Evolutionary conservation across 352 stramenopile species (phyloP).

Genomic region (Elongisporangium senticosum): DNA sequence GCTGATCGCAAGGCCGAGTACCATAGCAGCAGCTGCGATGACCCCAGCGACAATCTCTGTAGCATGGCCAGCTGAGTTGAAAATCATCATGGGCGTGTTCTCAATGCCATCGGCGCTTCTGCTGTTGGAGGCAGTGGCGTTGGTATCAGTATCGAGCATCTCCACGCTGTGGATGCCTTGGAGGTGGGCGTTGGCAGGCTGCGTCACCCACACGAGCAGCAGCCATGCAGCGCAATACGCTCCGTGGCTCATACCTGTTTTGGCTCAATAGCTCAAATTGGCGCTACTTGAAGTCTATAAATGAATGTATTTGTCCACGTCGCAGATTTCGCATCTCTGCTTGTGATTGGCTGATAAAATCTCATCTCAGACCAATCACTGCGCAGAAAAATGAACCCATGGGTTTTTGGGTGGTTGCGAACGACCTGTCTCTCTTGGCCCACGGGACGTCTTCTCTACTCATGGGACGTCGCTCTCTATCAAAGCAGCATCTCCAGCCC

Average conservation of each 20-base stretch:
- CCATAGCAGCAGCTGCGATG: slow-evolving; percentile 30
- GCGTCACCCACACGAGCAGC: background rate
- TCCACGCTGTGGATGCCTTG: background rate
- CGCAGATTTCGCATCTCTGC: background rate
- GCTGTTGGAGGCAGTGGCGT: slow-evolving; percentile 6
- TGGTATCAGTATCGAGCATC: slow-evolving; percentile 10
- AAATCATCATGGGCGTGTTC: slow-evolving; percentile 23
- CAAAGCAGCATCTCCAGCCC: no score
- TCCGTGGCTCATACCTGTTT: background rate
- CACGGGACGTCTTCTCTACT: no score
- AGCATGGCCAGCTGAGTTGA: slow-evolving; percentile 19
- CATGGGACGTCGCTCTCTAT: background rate
- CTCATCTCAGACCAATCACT: background rate
- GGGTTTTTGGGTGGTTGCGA: no score
- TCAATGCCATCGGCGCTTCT: slow-evolving; percentile 12
- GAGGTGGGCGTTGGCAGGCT: background rate
- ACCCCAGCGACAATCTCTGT: slow-evolving; percentile 32
- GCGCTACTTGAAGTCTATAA: background rate
- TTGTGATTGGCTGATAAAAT: background rate
- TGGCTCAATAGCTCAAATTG: background rate
- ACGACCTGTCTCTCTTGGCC: no score
- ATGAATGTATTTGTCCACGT: background rate
- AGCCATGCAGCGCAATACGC: background rate
- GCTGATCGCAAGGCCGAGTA: slow-evolving; percentile 36
- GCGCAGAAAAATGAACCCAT: background rate